A percentile compares a stretch with the other conserved stretches of the same genome.
phyloP scores from a whole-genome alignment of 805 yeast species.

The Yarrowia divulgata region DNA sequence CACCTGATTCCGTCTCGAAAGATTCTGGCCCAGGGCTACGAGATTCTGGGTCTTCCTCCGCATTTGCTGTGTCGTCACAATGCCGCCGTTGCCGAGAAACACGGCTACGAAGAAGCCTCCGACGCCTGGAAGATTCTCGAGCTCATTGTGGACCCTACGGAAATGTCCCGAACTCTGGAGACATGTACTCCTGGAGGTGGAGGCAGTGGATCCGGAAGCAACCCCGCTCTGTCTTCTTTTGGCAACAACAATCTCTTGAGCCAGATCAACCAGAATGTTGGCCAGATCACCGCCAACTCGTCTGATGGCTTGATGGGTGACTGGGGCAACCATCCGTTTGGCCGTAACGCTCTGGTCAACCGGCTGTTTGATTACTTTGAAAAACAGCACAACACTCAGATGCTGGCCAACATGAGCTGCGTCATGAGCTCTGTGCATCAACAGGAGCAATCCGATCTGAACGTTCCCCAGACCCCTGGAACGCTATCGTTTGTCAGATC shows the following conservation, averaged over 20 bases:
- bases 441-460: constrained; percentile 41
- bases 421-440: constrained; percentile 58
- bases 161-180: background rate
- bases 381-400: constrained; percentile 71
- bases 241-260: background rate
- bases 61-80: constrained; percentile 72
- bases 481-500: constrained; percentile 43
- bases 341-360: constrained; percentile 68
- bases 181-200: constrained; percentile 10
- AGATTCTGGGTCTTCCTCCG: constrained; percentile 56
- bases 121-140: constrained; percentile 69
- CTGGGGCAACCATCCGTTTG: constrained; percentile 87
- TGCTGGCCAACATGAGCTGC: constrained; percentile 89
- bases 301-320: constrained; percentile 45
- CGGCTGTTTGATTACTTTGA: constrained; percentile 71
- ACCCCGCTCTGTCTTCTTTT: background rate
- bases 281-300: constrained; percentile 4
- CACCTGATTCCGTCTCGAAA: constrained; percentile 77
- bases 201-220: background rate
- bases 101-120: constrained; percentile 67
- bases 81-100: constrained; percentile 68
- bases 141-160: constrained; percentile 40
- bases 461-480: constrained; percentile 44
- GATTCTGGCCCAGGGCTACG: constrained; percentile 59
- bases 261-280: background rate